A percentile compares a stretch with the other conserved stretches of the same genome.
Evolutionary conservation across 1,284 basidiomycete genomes (phyloP).

Genomic region (Ceratorhiza oryzae-sativae): DNA sequence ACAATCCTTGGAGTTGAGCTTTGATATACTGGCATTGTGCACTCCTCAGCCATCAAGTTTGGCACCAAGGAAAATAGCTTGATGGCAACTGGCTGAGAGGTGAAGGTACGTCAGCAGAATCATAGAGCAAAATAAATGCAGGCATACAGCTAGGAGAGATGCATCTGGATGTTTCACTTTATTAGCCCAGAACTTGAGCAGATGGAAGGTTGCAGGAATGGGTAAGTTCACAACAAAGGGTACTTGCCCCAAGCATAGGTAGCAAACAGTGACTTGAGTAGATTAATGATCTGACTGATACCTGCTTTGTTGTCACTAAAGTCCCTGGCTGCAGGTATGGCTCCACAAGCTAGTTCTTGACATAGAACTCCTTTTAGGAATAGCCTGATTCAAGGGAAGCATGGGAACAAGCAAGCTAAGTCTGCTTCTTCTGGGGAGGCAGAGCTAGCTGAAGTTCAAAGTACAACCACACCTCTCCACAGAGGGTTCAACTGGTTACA

Average conservation of each 20-base stretch:
- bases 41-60: conserved; percentile 55
- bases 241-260: conserved; percentile 11
- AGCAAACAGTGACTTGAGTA: conserved; percentile 29
- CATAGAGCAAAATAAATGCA: not conserved
- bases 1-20: conserved; percentile 49
- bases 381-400: conserved; percentile 7
- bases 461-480: not conserved
- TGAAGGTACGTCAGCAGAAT: not conserved
- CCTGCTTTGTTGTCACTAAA: not conserved
- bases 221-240: not conserved
- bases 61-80: conserved; percentile 51
- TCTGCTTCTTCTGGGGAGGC: not conserved
- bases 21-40: conserved; percentile 53
- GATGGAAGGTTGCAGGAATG: not conserved
- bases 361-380: conserved; percentile 20
- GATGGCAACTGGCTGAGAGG: conserved; percentile 46
- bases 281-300: not conserved
- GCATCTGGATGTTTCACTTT: not conserved
- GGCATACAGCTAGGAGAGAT: conserved; percentile 13
- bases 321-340: not conserved
- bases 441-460: not conserved
- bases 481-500: conserved; percentile 16
- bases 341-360: conserved; percentile 27
- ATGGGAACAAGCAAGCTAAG: not conserved
- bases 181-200: not conserved